phyloP scores from a whole-genome alignment of 2,329 filamentous ascomycete genomes.

The Neophaeococcomyces mojaviensis region DNA sequence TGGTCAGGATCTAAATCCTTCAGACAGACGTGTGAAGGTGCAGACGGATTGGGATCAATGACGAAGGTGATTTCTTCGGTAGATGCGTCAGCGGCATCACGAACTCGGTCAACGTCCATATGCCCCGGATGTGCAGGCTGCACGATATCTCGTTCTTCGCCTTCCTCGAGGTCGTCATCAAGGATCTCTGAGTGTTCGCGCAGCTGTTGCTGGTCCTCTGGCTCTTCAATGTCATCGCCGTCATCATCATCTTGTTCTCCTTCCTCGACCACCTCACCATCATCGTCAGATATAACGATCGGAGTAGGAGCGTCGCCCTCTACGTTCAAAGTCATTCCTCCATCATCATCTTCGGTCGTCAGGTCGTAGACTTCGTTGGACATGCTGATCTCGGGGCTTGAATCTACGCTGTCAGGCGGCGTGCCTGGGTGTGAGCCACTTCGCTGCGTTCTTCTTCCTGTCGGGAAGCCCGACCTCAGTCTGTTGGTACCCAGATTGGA shows the following conservation, averaged over 20 bases:
- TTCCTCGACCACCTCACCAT: constrained; percentile 9
- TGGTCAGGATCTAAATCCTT: constrained; percentile 32
- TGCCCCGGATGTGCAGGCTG: constrained; percentile 6
- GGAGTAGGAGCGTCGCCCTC: background rate
- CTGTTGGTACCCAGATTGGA: constrained; percentile 19
- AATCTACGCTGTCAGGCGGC: constrained; percentile 17
- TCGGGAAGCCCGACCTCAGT: constrained; percentile 16
- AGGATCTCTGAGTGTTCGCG: background rate
- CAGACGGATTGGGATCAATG: background rate
- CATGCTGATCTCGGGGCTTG: constrained; percentile 6
- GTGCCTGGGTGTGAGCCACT: constrained; percentile 1
- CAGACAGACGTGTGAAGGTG: background rate
- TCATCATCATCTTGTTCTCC: constrained; percentile 5
- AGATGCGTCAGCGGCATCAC: background rate
- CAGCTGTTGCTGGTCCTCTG: too few relatives aligned
- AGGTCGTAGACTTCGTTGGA: constrained; percentile 22
- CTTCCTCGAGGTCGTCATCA: background rate
- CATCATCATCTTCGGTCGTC: constrained; percentile 28
- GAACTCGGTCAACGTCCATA: constrained; percentile 2
- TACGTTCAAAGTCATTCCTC: constrained; percentile 31
- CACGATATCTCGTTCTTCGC: background rate
- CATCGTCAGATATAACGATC: constrained; percentile 7
- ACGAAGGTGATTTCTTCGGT: background rate
- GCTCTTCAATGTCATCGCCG: too few relatives aligned
- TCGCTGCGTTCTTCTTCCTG: background rate